Conservation (phyloP, 331 rosid genomes). For the Dryas integrifolia region DNA sequence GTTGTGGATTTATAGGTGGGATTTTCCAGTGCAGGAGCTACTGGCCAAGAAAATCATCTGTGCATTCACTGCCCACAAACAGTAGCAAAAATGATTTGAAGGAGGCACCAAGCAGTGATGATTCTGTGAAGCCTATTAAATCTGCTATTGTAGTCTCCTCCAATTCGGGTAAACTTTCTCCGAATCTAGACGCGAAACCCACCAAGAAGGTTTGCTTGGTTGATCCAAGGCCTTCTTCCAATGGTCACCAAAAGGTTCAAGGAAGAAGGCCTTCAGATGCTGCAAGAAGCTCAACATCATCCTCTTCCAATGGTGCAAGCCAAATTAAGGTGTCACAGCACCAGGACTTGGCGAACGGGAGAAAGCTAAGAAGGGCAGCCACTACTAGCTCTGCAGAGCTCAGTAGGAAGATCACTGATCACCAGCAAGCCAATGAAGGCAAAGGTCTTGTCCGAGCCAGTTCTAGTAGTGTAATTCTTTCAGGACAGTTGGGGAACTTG, state of each 20-base stretch:
- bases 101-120: conserved; percentile 17
- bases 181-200: conserved; percentile 33
- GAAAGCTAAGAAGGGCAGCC: conserved; percentile 31
- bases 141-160: conserved; percentile 17
- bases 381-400: conserved; percentile 36
- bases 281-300: conserved; percentile 70
- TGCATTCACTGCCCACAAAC: conserved; percentile 66
- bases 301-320: conserved; percentile 46
- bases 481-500: conserved; percentile 43
- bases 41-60: conserved; percentile 64
- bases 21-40: conserved; percentile 48
- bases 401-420: conserved; percentile 39
- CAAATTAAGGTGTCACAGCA: conserved; percentile 33
- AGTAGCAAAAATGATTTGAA: conserved; percentile 26
- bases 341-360: conserved; percentile 28
- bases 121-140: conserved; percentile 26
- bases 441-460: conserved; percentile 40
- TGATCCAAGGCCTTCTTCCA: conserved; percentile 32
- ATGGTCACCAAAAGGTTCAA: conserved; percentile 27
- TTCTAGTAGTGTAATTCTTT: conserved; percentile 6
- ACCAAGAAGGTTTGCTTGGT: conserved; percentile 34
- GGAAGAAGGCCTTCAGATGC: conserved; percentile 50
- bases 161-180: conserved; percentile 9
- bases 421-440: conserved; percentile 37
- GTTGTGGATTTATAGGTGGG: conserved; percentile 64